Base-by-base conservation (phyloP, 257 asterid genomes). In the Anisodus acutangulus region DNA sequence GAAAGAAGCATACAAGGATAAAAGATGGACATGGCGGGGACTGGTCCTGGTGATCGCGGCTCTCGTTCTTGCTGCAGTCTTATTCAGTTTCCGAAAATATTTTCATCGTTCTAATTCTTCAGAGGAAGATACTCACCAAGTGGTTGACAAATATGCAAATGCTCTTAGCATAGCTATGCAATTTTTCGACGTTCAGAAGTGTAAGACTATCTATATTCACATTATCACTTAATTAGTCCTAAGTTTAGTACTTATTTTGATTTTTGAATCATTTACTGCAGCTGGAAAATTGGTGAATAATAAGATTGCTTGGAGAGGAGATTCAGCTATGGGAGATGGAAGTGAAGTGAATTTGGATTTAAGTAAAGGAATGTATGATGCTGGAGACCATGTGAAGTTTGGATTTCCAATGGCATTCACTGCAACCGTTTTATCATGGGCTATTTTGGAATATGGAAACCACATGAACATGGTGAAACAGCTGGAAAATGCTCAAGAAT, bases 351-450 rank as follows among this genome's bases (percentile, higher is more conserved):
- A 87, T 39, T 83, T 93, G 88, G 95, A 91, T 85, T 76, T 91
- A 49, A 88, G 89, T 64, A 91, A 86, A 88, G 94, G 95, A 13
- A 49, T 93, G 88, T 91, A 89, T 83, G 97, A 93, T 85, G 95
- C 94, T 60, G 95, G 97, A 13, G 97, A 93, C 49, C 86, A 63
- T 63, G 67, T 91, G 39, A 93, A 93, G 83, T 93, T 91, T 64
- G 94, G 97, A 51, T 88, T 93, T 84, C 93, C 97, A 0, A 89
- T 93, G 94, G 95, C 97, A 11, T 93, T 91, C 82, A 93, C 94
- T 13, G 95, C 97, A 31, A 93, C 95, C 9, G 81, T 93, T 68
- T 31, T 93, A 66, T 93, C 95, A 3, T 93, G 95, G 97, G 85
- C 90, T 22, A 84, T 90, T 86, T 86, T 91, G 66, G 97, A 93